Evolutionary conservation across 2,329 filamentous ascomycete genomes (phyloP).

Genomic region (Cytospora piceicola): DNA sequence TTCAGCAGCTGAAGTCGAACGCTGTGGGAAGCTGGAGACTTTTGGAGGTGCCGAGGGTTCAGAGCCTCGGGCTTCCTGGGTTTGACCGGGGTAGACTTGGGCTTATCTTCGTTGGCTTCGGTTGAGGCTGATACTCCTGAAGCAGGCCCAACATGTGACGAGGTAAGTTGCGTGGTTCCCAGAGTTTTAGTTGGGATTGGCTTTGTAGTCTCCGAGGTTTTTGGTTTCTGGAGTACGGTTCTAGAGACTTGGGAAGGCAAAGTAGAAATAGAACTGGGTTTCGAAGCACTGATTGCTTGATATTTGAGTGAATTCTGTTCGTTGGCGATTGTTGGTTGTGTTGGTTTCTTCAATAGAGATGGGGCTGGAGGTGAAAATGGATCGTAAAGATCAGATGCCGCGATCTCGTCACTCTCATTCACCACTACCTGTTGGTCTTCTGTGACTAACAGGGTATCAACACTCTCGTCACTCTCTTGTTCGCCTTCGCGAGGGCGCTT

Average conservation of each 20-base stretch:
- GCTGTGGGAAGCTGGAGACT: constrained; percentile 60
- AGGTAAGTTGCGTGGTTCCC: not conserved
- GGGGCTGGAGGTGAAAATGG: constrained; percentile 27
- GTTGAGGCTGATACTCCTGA: constrained; percentile 15
- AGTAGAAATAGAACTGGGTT: not conserved
- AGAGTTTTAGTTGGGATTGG: not conserved
- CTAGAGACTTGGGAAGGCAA: not conserved
- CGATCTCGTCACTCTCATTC: constrained; percentile 7
- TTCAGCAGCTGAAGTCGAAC: constrained; percentile 62
- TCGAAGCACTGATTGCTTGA: not conserved
- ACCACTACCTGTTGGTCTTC: not conserved
- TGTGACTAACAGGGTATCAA: constrained; percentile 6
- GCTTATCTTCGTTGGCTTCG: constrained; percentile 17
- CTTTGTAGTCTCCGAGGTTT: not conserved
- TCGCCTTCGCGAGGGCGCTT: not conserved
- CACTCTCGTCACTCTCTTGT: not conserved
- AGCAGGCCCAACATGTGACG: constrained; percentile 8
- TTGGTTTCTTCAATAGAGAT: constrained; percentile 1
- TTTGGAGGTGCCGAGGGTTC: constrained; percentile 68
- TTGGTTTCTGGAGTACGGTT: not conserved
- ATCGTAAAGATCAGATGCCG: constrained; percentile 24
- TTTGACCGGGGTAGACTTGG: constrained; percentile 5
- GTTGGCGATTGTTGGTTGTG: constrained; percentile 1
- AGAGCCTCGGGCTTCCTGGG: constrained; percentile 56
- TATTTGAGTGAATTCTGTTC: constrained; percentile 2